Evolutionary conservation across 805 yeast genomes (phyloP), one percentile per base, ranked within the genome.

Genomic region (Priceomyces haplophilus): DNA sequence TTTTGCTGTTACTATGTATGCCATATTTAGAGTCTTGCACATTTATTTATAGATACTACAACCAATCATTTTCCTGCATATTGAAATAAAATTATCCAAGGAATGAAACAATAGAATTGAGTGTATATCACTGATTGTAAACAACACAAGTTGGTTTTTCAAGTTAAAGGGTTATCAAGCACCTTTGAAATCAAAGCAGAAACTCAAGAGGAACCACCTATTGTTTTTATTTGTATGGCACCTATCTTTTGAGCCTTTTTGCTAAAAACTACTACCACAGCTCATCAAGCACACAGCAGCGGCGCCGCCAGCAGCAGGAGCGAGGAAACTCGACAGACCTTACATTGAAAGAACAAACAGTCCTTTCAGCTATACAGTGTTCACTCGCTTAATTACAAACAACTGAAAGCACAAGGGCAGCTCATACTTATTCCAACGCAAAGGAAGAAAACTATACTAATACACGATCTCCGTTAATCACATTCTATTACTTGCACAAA

Each of bases 291-390:
- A 27, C 8, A 15, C 31, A 27, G 27, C 27, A 27, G 31, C 31
- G 11, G 31, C 31, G n/a, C 5, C 15, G 5, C 31, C 31, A 6
- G 10, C 31, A 27, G 11, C 31, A 27, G 31, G 15, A 27, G 15
- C 31, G 31, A 27, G 31, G 31, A 27, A 27, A 4, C 31, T 27
- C 31, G 31, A 27, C 15, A 27, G 31, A 27, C 31, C 31, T n/a
- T 27, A 27, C 5, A 12, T 27, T 27, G 31, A 27, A 27, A 27
- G n/a, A 27, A 27, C 4, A 27, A 27, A 6, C 5, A 10, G 15
- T 10, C 31, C 31, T 10, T 6, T n/a, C 5, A 27, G 31, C 31
- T 27, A 27, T 27, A 27, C 31, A 27, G 31, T 27, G n/a, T 27
- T 27, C 31, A 27, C n/a, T 27, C 31, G 31, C 31, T 27, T 27